phyloP scores from a whole-genome alignment of 345 rosid genomes.

The Mallotus nudiflorus region DNA sequence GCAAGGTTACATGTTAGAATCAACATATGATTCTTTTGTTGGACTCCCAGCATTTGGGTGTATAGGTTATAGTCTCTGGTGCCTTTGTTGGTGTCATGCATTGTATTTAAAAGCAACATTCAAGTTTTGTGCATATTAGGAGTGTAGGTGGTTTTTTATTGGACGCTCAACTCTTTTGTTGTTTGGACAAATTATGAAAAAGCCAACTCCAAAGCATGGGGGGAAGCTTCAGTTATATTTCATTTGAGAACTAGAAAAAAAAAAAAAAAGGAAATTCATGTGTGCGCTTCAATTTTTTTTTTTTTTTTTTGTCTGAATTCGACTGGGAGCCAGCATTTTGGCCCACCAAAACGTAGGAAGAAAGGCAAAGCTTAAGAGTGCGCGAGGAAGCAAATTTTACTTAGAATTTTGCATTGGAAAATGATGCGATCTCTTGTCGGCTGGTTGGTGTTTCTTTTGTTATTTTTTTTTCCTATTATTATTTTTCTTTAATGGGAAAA shows the following conservation, averaged over 20 bases:
- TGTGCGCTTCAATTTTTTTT: no score
- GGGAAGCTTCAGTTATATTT: slow-evolving; percentile 29
- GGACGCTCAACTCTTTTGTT: slow-evolving; percentile 9
- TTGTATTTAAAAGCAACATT: slow-evolving; percentile 26
- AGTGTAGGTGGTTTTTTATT: slow-evolving; percentile 17
- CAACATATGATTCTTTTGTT: slow-evolving; percentile 81
- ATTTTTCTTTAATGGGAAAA: no score
- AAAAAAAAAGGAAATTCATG: not conserved
- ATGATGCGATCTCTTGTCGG: no score
- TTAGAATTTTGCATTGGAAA: no score
- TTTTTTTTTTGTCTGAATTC: not conserved
- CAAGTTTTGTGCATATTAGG: slow-evolving; percentile 42
- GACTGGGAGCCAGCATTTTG: no score
- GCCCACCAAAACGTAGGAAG: not conserved
- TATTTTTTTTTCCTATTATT: no score
- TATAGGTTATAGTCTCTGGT: slow-evolving; percentile 38
- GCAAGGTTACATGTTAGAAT: slow-evolving; percentile 39
- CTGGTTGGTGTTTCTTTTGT: no score
- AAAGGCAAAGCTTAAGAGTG: not conserved
- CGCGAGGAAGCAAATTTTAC: no score
- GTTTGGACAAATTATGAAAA: slow-evolving; percentile 17
- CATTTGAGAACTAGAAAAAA: no score
- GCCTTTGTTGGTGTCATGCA: slow-evolving; percentile 38
- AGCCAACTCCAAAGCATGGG: slow-evolving; percentile 42
- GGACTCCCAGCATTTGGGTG: slow-evolving; percentile 64